Evolutionary conservation across 2,329 filamentous ascomycete species (phyloP).

Genomic region (Nigrograna mackinnonii): DNA sequence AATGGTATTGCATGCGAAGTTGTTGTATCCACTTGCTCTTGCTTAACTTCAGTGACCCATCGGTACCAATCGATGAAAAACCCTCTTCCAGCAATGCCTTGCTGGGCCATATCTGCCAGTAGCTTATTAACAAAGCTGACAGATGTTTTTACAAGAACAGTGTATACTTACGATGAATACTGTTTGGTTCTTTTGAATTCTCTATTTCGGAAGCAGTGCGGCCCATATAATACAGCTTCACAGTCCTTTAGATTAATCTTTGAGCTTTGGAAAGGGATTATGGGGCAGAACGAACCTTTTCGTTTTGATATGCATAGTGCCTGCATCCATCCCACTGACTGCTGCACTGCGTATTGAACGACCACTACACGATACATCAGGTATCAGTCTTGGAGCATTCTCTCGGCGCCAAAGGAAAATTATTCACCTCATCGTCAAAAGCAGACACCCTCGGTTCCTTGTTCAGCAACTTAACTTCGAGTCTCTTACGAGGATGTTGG

Average conservation of each 20-base stretch:
- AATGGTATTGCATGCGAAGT: neutral
- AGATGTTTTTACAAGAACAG: neutral
- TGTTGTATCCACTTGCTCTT: neutral
- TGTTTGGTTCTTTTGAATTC: constrained; percentile 2
- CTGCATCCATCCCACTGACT: constrained; percentile 46
- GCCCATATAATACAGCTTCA: constrained; percentile 34
- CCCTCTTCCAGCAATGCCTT: constrained; percentile 6
- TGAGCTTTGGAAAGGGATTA: neutral
- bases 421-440: constrained; percentile 41
- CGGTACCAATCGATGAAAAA: constrained; percentile 9
- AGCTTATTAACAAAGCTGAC: constrained; percentile 4
- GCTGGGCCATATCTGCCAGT: constrained; percentile 14
- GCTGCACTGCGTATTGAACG: constrained; percentile 39
- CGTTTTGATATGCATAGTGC: constrained; percentile 47
- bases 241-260: neutral
- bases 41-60: constrained; percentile 26
- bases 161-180: constrained; percentile 4
- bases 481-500: constrained; percentile 2
- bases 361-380: neutral
- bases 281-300: constrained; percentile 24
- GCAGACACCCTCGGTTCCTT: constrained; percentile 11
- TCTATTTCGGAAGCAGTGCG: constrained; percentile 1
- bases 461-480: constrained; percentile 2
- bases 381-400: constrained; percentile 9
- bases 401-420: too few relatives aligned